Evolutionary conservation across 2,329 filamentous ascomycete genomes (phyloP).

Genomic region (Neoscytalidium dimidiatum): DNA sequence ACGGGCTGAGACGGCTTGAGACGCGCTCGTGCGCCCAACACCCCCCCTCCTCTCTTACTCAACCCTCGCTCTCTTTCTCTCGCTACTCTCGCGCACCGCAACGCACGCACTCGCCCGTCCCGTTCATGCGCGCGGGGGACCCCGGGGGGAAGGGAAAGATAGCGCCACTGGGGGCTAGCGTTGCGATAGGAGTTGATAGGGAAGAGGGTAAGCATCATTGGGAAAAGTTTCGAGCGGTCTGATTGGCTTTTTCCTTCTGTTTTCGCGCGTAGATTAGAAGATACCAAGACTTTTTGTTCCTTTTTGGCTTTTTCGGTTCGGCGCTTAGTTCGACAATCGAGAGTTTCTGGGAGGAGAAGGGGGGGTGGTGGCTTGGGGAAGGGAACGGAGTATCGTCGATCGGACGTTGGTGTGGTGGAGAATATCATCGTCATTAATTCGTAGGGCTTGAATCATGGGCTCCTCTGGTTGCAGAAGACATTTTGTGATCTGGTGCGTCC

Average conservation of each 20-base stretch:
- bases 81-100: background rate
- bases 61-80: background rate
- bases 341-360: background rate
- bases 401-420: background rate
- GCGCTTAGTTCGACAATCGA: background rate
- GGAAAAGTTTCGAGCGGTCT: background rate
- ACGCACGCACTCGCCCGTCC: no score
- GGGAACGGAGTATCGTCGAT: background rate
- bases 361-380: background rate
- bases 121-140: no score
- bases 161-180: no score
- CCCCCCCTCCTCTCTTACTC: background rate
- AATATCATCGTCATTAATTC: background rate
- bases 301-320: background rate
- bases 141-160: no score
- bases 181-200: background rate
- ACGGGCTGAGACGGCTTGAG: slow-evolving; percentile 1
- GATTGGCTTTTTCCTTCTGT: no score
- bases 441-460: no score
- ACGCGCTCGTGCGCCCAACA: background rate
- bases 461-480: no score
- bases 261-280: slow-evolving; percentile 5
- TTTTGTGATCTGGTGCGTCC: no score
- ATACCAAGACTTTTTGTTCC: background rate
- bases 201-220: background rate